Conservation (phyloP, 192 early-diverging fungal genomes). For the Globomyces pollinis-pini region DNA sequence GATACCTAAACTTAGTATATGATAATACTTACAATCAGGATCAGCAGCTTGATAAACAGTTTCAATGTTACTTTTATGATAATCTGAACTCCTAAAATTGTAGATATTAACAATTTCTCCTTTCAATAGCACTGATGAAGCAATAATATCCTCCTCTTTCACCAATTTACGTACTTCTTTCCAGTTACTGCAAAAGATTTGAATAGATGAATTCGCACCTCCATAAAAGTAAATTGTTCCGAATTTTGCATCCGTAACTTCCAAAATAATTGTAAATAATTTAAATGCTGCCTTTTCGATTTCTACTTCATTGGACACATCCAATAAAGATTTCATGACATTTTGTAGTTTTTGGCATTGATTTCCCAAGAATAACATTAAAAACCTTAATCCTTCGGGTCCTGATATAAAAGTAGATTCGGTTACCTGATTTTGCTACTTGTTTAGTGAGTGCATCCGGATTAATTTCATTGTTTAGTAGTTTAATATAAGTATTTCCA, state of each 20-base stretch:
- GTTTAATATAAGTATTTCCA: constrained; percentile 37
- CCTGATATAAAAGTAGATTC: too few species aligned
- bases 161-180: neutral
- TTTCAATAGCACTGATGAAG: constrained; percentile 15
- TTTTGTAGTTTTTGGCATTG: constrained; percentile 26
- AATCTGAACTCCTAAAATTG: constrained; percentile 38
- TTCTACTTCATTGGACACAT: constrained; percentile 16
- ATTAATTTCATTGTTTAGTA: constrained; percentile 26
- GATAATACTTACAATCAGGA: constrained; percentile 22
- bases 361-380: constrained; percentile 28
- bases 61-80: constrained; percentile 27
- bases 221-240: constrained; percentile 23
- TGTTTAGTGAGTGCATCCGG: constrained; percentile 23
- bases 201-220: neutral
- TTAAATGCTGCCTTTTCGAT: constrained; percentile 9
- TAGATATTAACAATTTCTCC: constrained; percentile 35
- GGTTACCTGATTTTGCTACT: constrained; percentile 1
- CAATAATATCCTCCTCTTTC: constrained; percentile 15
- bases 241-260: constrained; percentile 17
- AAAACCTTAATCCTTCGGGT: constrained; percentile 11
- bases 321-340: constrained; percentile 19
- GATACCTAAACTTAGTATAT: constrained; percentile 12
- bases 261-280: constrained; percentile 19
- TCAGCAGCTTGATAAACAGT: constrained; percentile 21
- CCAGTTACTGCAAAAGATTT: neutral